Base-by-base conservation (phyloP, 257 asterid species). In the Scutellaria baicalensis region DNA sequence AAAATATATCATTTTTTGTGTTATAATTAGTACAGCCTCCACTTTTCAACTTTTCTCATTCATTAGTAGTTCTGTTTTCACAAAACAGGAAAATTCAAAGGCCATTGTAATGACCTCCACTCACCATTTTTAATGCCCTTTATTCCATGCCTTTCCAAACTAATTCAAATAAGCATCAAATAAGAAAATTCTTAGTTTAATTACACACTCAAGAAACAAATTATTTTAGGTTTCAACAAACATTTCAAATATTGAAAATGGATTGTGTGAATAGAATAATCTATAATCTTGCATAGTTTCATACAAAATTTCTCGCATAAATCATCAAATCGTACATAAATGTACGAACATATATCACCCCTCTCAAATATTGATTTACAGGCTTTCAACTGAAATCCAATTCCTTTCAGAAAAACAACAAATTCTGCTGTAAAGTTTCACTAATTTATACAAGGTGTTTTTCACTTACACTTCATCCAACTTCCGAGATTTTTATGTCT, bases 401-500 rank as follows among this genome's bases (percentile, higher is more conserved):
- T 27, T 18, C 35, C 35, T n/a, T 48, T 4, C 13, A 27, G 48
- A 51, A 66, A 51, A 52, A 66, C 27, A 38, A 35, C 36, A 43
- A 51, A 13, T 23, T 12, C 10, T 63, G 33, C 11, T 40, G 38
- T 20, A 43, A 55, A 59, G 35, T 60, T 64, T 47, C 31, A 47
- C 75, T 57, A 27, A 23, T 66, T 69, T 68, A 35, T 50, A 65
- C 77, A 64, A 42, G 31, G 60, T 44, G 23, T 17, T 18, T n/a
- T 21, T 36, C 5, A 17, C 40, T 16, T 60, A 36, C 82, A 10
- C 50, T 57, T 43, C 65, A 68, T n/a, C 16, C 20, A 48, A 40
- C 14, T 42, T 64, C 27, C 45, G n/a, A 52, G 49, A 43, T 56
- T 45, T 11, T 81, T 80, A 91, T 4, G 91, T 79, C 89, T 85